phyloP scores from a whole-genome alignment of 192 early-diverging fungal species.

The Coemansia sp. region DNA sequence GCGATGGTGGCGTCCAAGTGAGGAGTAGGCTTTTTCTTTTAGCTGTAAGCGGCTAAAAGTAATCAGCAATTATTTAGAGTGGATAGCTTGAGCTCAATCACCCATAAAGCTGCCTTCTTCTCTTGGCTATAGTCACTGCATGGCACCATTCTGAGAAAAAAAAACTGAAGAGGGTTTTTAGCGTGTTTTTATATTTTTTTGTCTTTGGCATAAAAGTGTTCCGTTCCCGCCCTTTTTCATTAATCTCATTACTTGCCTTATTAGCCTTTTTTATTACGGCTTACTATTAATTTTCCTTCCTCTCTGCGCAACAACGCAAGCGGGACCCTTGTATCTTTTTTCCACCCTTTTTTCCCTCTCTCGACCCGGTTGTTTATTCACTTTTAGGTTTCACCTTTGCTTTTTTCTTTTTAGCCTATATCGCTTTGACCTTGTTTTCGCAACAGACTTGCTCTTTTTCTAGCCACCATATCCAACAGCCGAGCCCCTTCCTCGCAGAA shows the following conservation, averaged over 20 bases:
- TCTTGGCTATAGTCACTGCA: background rate
- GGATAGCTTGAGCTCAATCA: background rate
- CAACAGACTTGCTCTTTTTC: background rate
- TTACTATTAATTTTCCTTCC: constrained; percentile 11
- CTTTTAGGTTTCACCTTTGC: too few relatives aligned
- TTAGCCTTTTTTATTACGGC: constrained; percentile 2
- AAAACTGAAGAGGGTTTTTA: too few relatives aligned
- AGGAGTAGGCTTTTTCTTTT: background rate
- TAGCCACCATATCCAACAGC: too few relatives aligned
- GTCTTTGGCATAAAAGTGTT: background rate
- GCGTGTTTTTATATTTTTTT: background rate
- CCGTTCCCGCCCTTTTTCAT: background rate
- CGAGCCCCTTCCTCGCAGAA: too few relatives aligned
- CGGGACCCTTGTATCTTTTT: background rate
- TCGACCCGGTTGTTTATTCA: background rate
- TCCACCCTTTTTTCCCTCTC: too few relatives aligned
- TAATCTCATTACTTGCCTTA: constrained; percentile 4
- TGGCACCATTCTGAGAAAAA: too few relatives aligned
- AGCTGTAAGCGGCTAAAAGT: too few relatives aligned
- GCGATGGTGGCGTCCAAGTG: background rate
- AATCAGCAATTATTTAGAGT: background rate
- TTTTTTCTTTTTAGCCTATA: background rate
- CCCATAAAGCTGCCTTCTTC: background rate
- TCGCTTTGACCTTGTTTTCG: background rate
- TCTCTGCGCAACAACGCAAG: background rate